Conservation (phyloP, 306 rosid species). For the Cucurbita argyrosperma region DNA sequence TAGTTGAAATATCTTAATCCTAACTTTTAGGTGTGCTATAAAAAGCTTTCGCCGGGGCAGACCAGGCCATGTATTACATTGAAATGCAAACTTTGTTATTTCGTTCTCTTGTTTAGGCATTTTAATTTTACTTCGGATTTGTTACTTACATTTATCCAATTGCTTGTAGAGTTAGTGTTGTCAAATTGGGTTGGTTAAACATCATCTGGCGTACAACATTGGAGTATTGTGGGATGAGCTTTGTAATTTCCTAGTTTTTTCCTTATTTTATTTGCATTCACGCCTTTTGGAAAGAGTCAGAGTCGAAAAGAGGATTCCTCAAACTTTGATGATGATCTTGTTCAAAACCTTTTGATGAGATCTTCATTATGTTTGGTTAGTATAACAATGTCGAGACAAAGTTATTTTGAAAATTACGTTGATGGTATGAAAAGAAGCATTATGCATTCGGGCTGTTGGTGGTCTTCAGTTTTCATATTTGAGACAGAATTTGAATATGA, state of each 20-base stretch:
- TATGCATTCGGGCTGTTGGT: no score
- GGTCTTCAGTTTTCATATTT: no score
- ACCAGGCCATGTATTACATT: neutral
- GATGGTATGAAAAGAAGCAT: no score
- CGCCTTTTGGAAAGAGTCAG: no score
- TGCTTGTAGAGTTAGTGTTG: neutral
- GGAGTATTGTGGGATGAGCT: neutral
- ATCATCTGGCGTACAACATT: neutral
- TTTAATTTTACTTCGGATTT: neutral
- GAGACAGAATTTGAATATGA: no score
- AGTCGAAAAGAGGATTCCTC: no score
- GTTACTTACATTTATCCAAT: neutral
- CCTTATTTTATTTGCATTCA: no score
- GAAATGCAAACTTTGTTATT: neutral
- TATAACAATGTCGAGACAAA: no score
- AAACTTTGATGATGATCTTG: no score
- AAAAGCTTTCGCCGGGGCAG: neutral
- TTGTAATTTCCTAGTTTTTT: neutral
- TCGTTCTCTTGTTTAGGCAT: neutral
- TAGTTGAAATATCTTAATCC: neutral
- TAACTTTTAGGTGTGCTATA: conserved; percentile 3
- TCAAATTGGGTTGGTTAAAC: neutral
- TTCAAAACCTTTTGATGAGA: no score
- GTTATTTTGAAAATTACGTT: no score
- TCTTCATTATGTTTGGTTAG: no score